Evolutionary conservation across 345 rosid species (phyloP), one percentile per base, ranked within the genome.

Genomic region (Lepidium aucheri): DNA sequence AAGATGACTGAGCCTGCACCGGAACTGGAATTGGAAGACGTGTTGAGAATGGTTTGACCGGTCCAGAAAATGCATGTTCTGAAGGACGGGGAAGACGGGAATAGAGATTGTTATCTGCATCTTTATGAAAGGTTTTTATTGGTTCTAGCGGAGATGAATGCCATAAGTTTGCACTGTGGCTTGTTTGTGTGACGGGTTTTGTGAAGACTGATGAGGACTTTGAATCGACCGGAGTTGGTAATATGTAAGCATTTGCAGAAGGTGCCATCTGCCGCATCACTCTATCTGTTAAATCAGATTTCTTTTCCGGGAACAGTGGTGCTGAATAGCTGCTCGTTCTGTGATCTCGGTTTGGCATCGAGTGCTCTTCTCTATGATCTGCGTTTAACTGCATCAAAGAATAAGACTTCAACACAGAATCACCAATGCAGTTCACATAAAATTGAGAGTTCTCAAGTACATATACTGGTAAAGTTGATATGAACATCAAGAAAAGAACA

Each of bases 131-230:
- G 12, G 64, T 82, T 75, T 74, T 88, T 78, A 83, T 83, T 61
- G 82, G 96, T 69, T 95, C 99, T 67, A 86, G 73, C 1, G 97
- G 90, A 45, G 97, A 89, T 52, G 99, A 95, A 53, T 74, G 77
- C 77, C 73, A 74, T 28, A 66, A 44, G 78, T 88, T 78, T 72
- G 78, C 85, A 46, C 69, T 76, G 47, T 63, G 57, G 33, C 72
- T 80, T 14, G 77, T 38, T 42, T 74, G 53, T 82, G 63, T 58
- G 33, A 42, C 24, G 24, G 86, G 52, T 76, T 81, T 83, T 40
- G 87, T 76, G 46, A 89, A 60, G 65, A 60, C 7, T 64, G 81
- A 42, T 33, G 66, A 59, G 16, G 42, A 60, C 77, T 81, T 88
- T 18, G 79, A 78, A 74, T 89, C 95, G 34, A 40, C 62, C 2